These are phyloP conservation scores for Kluyveromyces sp. DNA, from an alignment of 1,139 yeast species.

Conservation along the genomic window DNA sequence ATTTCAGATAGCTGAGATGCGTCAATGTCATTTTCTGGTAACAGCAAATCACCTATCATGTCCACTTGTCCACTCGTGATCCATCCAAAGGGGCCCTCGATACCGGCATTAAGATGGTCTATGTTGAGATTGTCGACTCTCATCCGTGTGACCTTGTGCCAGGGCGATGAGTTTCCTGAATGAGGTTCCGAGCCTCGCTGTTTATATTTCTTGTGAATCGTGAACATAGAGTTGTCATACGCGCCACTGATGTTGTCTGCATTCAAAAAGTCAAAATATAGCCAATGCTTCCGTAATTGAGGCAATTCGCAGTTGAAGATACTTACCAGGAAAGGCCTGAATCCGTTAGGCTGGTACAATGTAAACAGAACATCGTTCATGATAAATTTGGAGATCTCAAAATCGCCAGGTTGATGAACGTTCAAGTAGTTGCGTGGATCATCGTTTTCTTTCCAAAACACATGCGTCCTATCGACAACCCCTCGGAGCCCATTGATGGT, in stretches of 20 bases:
- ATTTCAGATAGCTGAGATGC: conserved; percentile 21
- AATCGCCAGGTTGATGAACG: conserved; percentile 76
- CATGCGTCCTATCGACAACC: conserved; percentile 83
- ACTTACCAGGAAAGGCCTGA: conserved; percentile 80
- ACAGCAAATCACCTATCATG: conserved; percentile 72
- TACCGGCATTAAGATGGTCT: conserved; percentile 84
- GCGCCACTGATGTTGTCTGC: conserved; percentile 86
- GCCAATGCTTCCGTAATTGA: conserved; percentile 81
- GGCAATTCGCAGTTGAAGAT: conserved; percentile 79
- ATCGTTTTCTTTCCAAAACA: conserved; percentile 73
- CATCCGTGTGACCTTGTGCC: conserved; percentile 67
- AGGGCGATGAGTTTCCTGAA: conserved; percentile 28
- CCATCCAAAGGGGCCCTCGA: conserved; percentile 97
- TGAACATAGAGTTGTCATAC: conserved; percentile 86
- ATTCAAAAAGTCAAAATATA: conserved; percentile 76
- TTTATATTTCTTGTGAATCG: conserved; percentile 73
- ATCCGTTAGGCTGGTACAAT: conserved; percentile 69
- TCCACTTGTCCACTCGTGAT: conserved; percentile 86
- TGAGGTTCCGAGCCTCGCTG: conserved; percentile 5
- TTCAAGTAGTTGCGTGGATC: conserved; percentile 78
- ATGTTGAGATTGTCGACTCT: conserved; percentile 79
- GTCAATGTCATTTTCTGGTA: conserved; percentile 24
- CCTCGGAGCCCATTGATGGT: conserved; percentile 85
- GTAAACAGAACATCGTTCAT: conserved; percentile 83
- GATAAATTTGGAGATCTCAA: conserved; percentile 76